phyloP scores from a whole-genome alignment of 805 yeast genomes.

The Candida argentea region DNA sequence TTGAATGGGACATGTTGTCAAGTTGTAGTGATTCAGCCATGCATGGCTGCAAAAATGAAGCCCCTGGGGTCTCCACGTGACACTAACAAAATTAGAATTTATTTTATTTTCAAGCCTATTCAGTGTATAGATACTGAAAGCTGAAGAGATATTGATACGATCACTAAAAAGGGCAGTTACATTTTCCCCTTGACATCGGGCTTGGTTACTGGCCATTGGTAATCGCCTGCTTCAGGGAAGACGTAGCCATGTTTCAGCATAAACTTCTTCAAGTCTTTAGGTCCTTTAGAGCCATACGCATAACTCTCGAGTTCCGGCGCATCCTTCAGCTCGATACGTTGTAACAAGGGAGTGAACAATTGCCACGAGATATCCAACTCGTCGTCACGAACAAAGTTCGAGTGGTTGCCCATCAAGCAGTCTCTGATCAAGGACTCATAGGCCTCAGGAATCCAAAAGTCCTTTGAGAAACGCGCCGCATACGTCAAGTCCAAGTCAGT shows the following conservation, averaged over 20 bases:
- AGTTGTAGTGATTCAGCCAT: no score
- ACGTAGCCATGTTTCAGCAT: constrained; percentile 63
- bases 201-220: constrained; percentile 87
- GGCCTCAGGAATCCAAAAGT: constrained; percentile 95
- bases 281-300: constrained; percentile 90
- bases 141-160: no score
- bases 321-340: constrained; percentile 62
- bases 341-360: constrained; percentile 82
- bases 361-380: constrained; percentile 92
- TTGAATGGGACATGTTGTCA: no score
- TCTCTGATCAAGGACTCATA: constrained; percentile 93
- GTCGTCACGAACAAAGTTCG: constrained; percentile 96
- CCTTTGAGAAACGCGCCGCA: constrained; percentile 60
- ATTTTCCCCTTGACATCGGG: constrained; percentile 27
- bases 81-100: no score
- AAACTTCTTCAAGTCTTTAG: constrained; percentile 51
- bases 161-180: constrained; percentile 3
- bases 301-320: constrained; percentile 63
- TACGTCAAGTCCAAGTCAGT: constrained; percentile 90
- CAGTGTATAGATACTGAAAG: no score
- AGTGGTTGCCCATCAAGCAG: constrained; percentile 83
- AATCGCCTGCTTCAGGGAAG: constrained; percentile 51
- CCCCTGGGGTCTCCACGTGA: no score
- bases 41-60: no score
- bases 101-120: no score